phyloP scores from a whole-genome alignment of 768 basidiomycete species.

The Psilocybe cyanescens region DNA sequence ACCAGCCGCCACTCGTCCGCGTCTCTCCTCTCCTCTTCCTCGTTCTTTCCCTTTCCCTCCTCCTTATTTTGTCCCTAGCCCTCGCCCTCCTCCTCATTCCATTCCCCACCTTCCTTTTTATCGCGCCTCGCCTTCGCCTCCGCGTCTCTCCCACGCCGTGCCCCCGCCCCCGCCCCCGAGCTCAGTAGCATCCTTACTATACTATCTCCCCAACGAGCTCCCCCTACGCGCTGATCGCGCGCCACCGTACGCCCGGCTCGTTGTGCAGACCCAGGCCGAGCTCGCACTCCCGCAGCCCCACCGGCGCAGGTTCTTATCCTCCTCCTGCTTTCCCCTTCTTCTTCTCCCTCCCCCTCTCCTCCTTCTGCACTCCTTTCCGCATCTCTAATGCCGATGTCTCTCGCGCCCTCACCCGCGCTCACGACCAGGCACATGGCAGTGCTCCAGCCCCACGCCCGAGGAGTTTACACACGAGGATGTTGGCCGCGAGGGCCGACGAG shows the following conservation, averaged over 20 bases:
- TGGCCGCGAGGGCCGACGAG: slow-evolving; percentile 53
- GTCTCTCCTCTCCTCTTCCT: slow-evolving; percentile 29
- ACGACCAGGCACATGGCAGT: slow-evolving; percentile 53
- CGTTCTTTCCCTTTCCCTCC: background rate
- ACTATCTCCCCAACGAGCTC: slow-evolving; percentile 37
- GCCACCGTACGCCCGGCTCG: slow-evolving; percentile 47
- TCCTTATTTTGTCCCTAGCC: no score
- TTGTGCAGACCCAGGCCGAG: slow-evolving; percentile 62
- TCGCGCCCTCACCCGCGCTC: no score
- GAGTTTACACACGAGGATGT: slow-evolving; percentile 59
- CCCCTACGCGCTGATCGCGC: slow-evolving; percentile 36
- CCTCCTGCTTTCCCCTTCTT: no score
- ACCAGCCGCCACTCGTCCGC: background rate
- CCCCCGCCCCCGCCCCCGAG: slow-evolving; percentile 7
- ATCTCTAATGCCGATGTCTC: no score
- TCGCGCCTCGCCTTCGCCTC: no score
- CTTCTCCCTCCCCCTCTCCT: no score
- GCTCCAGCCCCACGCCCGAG: slow-evolving; percentile 57
- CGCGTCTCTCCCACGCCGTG: no score
- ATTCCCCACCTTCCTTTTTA: no score
- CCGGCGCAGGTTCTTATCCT: background rate
- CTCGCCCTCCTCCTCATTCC: no score
- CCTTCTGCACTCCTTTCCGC: no score
- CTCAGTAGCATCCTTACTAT: slow-evolving; percentile 45
- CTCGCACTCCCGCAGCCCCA: slow-evolving; percentile 39